Evolutionary conservation across 139 green algal genomes (phyloP).

Genomic region (Picochlorum sp.): DNA sequence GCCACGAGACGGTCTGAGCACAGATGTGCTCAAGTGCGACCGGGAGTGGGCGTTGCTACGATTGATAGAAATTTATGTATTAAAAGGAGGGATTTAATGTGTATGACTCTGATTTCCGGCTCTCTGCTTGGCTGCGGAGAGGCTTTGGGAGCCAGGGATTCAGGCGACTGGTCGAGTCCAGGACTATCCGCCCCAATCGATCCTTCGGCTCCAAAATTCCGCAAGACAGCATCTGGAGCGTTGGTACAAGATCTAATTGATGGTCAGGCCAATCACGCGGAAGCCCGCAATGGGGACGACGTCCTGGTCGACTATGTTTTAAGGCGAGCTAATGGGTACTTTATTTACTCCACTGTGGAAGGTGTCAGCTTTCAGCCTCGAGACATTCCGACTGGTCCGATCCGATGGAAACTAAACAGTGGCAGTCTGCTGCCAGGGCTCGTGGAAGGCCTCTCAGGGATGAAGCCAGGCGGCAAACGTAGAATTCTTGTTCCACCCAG

Average conservation of each 20-base stretch:
- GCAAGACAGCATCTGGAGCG: slow-evolving; percentile 31
- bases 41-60: no score
- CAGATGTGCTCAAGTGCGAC: no score
- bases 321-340: slow-evolving; percentile 50
- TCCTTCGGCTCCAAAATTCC: slow-evolving; percentile 29
- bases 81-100: no score
- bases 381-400: slow-evolving; percentile 55
- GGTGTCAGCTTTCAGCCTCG: slow-evolving; percentile 70
- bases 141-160: neutral
- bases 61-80: no score
- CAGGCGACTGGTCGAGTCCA: slow-evolving; percentile 40
- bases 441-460: slow-evolving; percentile 39
- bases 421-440: slow-evolving; percentile 23
- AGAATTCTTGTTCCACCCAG: slow-evolving; percentile 52
- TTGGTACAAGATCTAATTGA: slow-evolving; percentile 41
- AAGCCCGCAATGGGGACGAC: slow-evolving; percentile 30
- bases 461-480: slow-evolving; percentile 51
- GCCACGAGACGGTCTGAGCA: no score
- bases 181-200: slow-evolving; percentile 29
- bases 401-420: slow-evolving; percentile 37
- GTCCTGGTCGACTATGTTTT: slow-evolving; percentile 71
- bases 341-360: slow-evolving; percentile 65
- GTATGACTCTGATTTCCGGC: no score
- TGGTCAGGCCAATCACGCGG: slow-evolving; percentile 7
- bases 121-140: neutral